Percentiles rank a stretch among this genome's conserved stretches.
Conservation (phyloP, 164 flowering plant genomes). For the Vitis rupestris region DNA sequence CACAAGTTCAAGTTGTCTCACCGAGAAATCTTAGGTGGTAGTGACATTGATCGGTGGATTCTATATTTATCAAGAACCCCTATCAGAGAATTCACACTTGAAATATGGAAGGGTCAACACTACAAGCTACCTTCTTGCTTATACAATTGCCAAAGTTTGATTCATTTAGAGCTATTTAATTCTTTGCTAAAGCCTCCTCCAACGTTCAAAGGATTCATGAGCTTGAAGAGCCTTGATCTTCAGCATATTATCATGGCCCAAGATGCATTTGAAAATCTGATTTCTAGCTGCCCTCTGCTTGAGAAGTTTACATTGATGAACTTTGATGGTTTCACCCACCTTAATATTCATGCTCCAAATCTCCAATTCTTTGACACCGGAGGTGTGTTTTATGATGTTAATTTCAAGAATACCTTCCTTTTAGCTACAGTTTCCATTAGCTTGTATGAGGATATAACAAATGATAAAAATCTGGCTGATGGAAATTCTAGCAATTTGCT, state of each 20-base stretch:
- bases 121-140: conserved; percentile 50
- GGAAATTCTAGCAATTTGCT: conserved; percentile 37
- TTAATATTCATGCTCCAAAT: conserved; percentile 48
- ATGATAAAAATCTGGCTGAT: conserved; percentile 14
- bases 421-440: conserved; percentile 43
- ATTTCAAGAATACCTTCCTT: conserved; percentile 30
- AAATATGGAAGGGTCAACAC: conserved; percentile 46
- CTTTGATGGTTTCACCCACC: conserved; percentile 40
- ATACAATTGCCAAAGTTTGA: conserved; percentile 38
- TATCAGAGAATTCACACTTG: conserved; percentile 46
- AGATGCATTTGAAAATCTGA: conserved; percentile 40
- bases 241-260: conserved; percentile 44
- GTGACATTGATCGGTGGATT: conserved; percentile 56
- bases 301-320: conserved; percentile 53
- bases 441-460: conserved; percentile 32
- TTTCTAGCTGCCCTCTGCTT: conserved; percentile 45
- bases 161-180: conserved; percentile 44
- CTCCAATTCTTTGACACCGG: conserved; percentile 48
- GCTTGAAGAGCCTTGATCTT: conserved; percentile 53
- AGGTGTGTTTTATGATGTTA: conserved; percentile 44
- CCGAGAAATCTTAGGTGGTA: conserved; percentile 33
- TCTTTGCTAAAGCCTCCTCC: conserved; percentile 45
- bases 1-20: conserved; percentile 49
- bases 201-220: conserved; percentile 39
- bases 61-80: conserved; percentile 43